A percentile compares a stretch with the other conserved stretches of the same genome.
These are phyloP conservation scores for Solanum rostratum DNA, from an alignment of 257 asterid genomes.

Conservation along the genomic window DNA sequence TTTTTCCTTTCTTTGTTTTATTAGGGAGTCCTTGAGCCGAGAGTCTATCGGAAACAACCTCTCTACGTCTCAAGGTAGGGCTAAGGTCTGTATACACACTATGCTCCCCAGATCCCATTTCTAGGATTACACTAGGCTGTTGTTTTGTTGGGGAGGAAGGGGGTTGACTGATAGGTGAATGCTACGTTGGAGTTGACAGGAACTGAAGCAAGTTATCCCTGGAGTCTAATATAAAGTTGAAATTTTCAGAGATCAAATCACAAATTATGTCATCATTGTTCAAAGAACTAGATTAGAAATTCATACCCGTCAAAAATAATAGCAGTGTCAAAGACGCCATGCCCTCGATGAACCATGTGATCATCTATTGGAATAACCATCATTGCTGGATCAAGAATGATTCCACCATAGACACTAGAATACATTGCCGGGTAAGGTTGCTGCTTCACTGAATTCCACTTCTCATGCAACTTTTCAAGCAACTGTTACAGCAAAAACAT, in stretches of 20 bases:
- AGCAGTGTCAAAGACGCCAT: slow-evolving; percentile 89
- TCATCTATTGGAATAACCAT: slow-evolving; percentile 89
- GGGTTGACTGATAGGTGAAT: not conserved
- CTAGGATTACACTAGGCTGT: not conserved
- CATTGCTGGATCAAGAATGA: slow-evolving; percentile 78
- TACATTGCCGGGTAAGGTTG: slow-evolving; percentile 86
- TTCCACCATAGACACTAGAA: slow-evolving; percentile 76
- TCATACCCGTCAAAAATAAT: slow-evolving; percentile 53
- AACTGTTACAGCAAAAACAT: slow-evolving; percentile 28
- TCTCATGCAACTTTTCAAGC: slow-evolving; percentile 56
- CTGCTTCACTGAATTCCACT: slow-evolving; percentile 45
- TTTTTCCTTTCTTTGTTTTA: not conserved
- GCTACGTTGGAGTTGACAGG: rapidly evolving
- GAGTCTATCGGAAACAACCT: not conserved
- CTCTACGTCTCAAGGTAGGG: not conserved
- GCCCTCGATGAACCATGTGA: slow-evolving; percentile 97
- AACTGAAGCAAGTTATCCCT: not conserved
- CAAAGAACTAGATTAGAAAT: not conserved
- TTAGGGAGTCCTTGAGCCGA: not conserved
- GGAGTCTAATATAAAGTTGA: not conserved
- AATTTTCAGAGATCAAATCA: not conserved
- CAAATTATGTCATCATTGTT: not conserved
- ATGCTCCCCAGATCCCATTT: not conserved
- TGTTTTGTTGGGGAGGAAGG: not conserved
- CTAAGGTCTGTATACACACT: not conserved